Conservation (phyloP, 139 green algal genomes). For the Trebouxia sp. region DNA sequence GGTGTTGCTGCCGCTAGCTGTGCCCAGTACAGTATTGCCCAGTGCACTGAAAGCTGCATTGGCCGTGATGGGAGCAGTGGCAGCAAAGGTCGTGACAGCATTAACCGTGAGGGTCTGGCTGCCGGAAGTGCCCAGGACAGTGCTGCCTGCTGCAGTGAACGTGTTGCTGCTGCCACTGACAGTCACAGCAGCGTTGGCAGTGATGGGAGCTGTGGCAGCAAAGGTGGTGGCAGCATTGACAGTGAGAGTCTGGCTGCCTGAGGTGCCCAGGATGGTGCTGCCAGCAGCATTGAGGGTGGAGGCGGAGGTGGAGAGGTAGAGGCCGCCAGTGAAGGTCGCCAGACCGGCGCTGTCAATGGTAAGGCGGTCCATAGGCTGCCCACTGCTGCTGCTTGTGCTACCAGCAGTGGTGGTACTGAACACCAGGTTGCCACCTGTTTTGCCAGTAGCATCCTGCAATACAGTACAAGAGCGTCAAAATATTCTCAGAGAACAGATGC, state of each 20-base stretch:
- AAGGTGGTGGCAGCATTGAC: neutral
- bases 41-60: conserved; percentile 8
- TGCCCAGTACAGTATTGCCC: neutral
- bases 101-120: conserved; percentile 3
- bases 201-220: neutral
- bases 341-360: neutral
- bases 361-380: neutral
- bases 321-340: neutral
- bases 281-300: neutral
- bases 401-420: neutral
- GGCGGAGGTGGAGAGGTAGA: neutral
- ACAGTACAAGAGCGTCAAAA: too few species aligned
- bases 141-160: neutral
- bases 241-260: neutral
- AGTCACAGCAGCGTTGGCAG: too few species aligned
- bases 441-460: neutral
- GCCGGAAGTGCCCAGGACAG: neutral
- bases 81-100: neutral
- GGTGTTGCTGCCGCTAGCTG: neutral
- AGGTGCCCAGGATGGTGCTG: neutral
- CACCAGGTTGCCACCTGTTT: neutral
- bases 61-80: neutral
- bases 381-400: neutral
- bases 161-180: too few species aligned
- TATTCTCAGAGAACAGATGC: too few species aligned